phyloP scores from a whole-genome alignment of 371 early-diverging fungal species.

The Circinella umbellata region DNA sequence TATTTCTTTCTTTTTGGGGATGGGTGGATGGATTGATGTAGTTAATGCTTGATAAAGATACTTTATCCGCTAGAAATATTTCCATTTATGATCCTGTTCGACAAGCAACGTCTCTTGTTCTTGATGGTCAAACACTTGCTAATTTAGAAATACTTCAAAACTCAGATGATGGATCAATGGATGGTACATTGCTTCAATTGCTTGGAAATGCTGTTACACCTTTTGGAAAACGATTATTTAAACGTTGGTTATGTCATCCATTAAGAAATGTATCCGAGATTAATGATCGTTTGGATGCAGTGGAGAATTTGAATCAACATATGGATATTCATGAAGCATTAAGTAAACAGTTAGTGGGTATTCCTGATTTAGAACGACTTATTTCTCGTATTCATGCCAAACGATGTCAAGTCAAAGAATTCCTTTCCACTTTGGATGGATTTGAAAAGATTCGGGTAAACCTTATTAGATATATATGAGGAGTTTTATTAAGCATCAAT shows the following conservation, averaged over 20 bases:
- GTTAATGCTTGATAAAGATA: slow-evolving; percentile 84
- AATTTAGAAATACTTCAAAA: slow-evolving; percentile 96
- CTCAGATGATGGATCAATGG: slow-evolving; percentile 71
- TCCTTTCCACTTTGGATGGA: slow-evolving; percentile 65
- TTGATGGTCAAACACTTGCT: slow-evolving; percentile 94
- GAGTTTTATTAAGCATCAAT: too few relatives aligned
- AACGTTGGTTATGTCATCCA: slow-evolving; percentile 95
- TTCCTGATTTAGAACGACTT: slow-evolving; percentile 95
- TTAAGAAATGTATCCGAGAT: slow-evolving; percentile 76
- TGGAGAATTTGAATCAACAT: slow-evolving; percentile 77
- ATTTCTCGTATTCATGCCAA: slow-evolving; percentile 91
- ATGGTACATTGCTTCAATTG: slow-evolving; percentile 89
- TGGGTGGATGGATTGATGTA: slow-evolving; percentile 16
- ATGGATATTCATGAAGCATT: slow-evolving; percentile 57
- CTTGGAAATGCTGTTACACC: slow-evolving; percentile 89
- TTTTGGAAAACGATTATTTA: slow-evolving; percentile 88
- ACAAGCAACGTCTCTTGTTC: slow-evolving; percentile 66
- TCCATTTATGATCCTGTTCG: slow-evolving; percentile 80
- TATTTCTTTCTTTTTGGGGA: too few relatives aligned
- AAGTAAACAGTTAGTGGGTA: slow-evolving; percentile 25
- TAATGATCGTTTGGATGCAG: slow-evolving; percentile 84
- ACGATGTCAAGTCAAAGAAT: slow-evolving; percentile 79
- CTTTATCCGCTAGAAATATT: slow-evolving; percentile 87
- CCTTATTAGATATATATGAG: too few relatives aligned
- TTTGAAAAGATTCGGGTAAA: slow-evolving; percentile 63